A percentile compares a stretch with the other conserved stretches of the same genome.
Conservation (phyloP, 768 basidiomycete species). For the Phylloporus arenicola region DNA sequence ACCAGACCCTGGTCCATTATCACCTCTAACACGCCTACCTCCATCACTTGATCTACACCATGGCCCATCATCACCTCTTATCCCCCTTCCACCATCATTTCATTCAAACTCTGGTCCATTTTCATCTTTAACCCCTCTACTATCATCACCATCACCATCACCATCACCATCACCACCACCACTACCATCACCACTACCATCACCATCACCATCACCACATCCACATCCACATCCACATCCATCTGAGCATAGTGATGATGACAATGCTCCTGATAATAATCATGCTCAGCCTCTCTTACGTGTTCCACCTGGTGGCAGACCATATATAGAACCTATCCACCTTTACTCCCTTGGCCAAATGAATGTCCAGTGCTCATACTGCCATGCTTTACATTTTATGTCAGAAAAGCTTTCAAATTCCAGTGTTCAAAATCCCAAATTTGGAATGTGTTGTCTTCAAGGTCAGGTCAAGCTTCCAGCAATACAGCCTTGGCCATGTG, state of each 20-base stretch:
- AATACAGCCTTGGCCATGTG: constrained; percentile 16
- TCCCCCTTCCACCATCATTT: too few species aligned
- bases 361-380: constrained; percentile 9
- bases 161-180: neutral
- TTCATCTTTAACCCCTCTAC: too few species aligned
- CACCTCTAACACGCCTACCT: too few species aligned
- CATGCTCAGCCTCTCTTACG: neutral
- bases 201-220: too few species aligned
- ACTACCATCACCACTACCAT: too few species aligned
- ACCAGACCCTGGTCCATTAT: too few species aligned
- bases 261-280: too few species aligned
- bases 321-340: constrained; percentile 11
- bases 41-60: too few species aligned
- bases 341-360: constrained; percentile 1
- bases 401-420: constrained; percentile 8
- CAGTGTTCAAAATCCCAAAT: neutral
- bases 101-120: too few species aligned
- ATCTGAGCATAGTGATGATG: neutral
- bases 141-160: neutral
- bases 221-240: neutral
- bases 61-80: too few species aligned
- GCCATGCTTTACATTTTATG: constrained; percentile 17
- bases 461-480: constrained; percentile 22
- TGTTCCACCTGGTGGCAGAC: constrained; percentile 8
- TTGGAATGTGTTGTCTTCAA: constrained; percentile 28